phyloP scores from a whole-genome alignment of 164 flowering plant genomes.

The Tetrastigma voinierianum region DNA sequence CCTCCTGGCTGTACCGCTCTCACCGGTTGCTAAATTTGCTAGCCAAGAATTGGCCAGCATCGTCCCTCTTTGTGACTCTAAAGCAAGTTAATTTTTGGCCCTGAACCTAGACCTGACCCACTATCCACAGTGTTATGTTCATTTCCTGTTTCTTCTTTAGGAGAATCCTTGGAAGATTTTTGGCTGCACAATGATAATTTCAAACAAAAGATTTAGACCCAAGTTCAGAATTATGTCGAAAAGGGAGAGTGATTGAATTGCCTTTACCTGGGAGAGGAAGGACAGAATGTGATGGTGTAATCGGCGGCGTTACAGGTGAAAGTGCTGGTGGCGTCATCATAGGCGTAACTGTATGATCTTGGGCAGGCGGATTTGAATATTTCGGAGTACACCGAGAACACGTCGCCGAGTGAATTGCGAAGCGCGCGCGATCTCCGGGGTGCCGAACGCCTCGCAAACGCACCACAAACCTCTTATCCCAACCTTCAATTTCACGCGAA shows the following conservation, averaged over 20 bases:
- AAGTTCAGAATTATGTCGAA: background rate
- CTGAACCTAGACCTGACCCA: background rate
- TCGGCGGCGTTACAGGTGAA: slow-evolving; percentile 50
- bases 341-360: slow-evolving; percentile 49
- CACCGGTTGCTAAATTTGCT: slow-evolving; percentile 50
- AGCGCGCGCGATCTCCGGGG: slow-evolving; percentile 36
- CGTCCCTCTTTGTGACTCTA: slow-evolving; percentile 14
- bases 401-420: slow-evolving; percentile 26
- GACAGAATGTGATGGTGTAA: slow-evolving; percentile 50
- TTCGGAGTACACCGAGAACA: slow-evolving; percentile 46
- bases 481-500: slow-evolving; percentile 37
- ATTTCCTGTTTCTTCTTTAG: slow-evolving; percentile 10
- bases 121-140: slow-evolving; percentile 13
- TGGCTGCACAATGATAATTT: slow-evolving; percentile 21
- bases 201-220: background rate
- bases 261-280: slow-evolving; percentile 31
- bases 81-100: background rate
- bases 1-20: slow-evolving; percentile 26
- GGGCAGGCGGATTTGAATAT: slow-evolving; percentile 54
- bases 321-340: slow-evolving; percentile 54
- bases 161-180: slow-evolving; percentile 27
- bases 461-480: slow-evolving; percentile 45
- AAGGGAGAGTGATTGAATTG: background rate
- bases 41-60: slow-evolving; percentile 40
- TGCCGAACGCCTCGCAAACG: slow-evolving; percentile 51